Evolutionary conservation across 129 eudicot genomes (phyloP).

Genomic region (Deinandra increscens): DNA sequence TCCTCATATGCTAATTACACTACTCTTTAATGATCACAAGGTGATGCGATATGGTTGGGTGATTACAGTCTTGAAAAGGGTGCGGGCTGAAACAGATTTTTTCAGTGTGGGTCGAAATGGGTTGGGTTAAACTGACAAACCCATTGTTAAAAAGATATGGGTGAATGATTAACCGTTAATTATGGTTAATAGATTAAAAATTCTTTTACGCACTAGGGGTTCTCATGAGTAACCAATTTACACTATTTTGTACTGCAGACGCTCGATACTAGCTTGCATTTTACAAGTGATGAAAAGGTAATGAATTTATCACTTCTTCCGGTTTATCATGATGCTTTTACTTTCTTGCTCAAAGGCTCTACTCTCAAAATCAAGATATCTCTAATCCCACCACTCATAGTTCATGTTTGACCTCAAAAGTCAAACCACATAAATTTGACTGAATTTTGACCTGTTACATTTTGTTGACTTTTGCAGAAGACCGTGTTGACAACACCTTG

Average conservation of each 20-base stretch:
- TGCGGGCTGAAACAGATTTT: neutral
- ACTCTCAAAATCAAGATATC: neutral
- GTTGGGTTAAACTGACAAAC: neutral
- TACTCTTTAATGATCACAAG: no score
- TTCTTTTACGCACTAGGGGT: neutral
- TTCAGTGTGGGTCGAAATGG: neutral
- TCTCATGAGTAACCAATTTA: slow-evolving; percentile 8
- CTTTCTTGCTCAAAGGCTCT: neutral
- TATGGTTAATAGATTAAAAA: neutral
- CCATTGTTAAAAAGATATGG: neutral
- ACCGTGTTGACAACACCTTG: slow-evolving; percentile 47
- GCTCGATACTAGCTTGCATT: slow-evolving; percentile 45
- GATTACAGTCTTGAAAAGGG: no score
- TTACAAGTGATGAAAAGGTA: slow-evolving; percentile 67
- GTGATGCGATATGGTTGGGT: no score
- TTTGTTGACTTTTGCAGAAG: slow-evolving; percentile 37
- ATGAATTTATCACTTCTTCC: neutral
- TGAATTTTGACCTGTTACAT: neutral
- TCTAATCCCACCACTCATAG: neutral
- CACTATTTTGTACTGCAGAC: slow-evolving; percentile 37
- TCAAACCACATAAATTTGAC: neutral
- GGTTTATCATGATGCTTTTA: neutral
- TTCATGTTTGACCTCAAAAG: slow-evolving; percentile 7
- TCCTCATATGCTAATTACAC: slow-evolving; percentile 4
- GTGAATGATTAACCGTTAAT: neutral